Evolutionary conservation across 2,329 filamentous ascomycete species (phyloP).

Genomic region (Xylariaceae sp.): DNA sequence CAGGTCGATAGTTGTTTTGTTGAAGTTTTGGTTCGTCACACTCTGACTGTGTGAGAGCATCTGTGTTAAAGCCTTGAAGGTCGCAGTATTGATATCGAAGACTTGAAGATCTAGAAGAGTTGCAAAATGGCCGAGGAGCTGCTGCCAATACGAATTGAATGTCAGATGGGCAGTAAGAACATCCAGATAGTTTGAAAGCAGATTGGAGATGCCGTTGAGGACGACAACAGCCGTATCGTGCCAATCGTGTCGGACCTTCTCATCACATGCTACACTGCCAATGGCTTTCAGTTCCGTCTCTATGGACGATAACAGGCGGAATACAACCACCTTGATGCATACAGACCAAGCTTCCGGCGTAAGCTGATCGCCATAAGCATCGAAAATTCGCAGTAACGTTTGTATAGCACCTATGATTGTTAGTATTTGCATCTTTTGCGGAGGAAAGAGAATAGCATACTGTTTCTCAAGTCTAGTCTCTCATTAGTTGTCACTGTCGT

Average conservation of each 20-base stretch:
- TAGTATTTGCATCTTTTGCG: conserved; percentile 29
- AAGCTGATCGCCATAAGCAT: conserved; percentile 80
- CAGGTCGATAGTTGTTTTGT: conserved; percentile 50
- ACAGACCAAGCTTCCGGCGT: conserved; percentile 75
- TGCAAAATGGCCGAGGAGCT: conserved; percentile 65
- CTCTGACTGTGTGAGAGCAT: conserved; percentile 51
- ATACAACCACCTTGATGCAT: conserved; percentile 74
- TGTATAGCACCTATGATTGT: conserved; percentile 64
- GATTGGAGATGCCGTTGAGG: conserved; percentile 63
- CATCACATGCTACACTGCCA: conserved; percentile 35
- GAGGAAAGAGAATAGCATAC: conserved; percentile 35
- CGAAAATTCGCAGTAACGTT: conserved; percentile 84
- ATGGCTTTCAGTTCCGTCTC: conserved; percentile 48
- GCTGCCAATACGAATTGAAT: conserved; percentile 70
- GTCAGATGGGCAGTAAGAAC: conserved; percentile 60
- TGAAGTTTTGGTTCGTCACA: conserved; percentile 41
- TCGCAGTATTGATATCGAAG: conserved; percentile 66
- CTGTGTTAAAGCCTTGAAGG: conserved; percentile 61
- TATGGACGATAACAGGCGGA: conserved; percentile 70
- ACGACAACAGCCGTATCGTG: conserved; percentile 70
- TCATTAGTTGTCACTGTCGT: conserved; percentile 67
- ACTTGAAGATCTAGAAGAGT: conserved; percentile 56
- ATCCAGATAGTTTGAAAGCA: conserved; percentile 72
- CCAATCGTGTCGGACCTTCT: conserved; percentile 54
- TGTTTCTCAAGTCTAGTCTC: conserved; percentile 72